Base-by-base conservation (phyloP, 306 rosid species). In the Quercus robur region DNA sequence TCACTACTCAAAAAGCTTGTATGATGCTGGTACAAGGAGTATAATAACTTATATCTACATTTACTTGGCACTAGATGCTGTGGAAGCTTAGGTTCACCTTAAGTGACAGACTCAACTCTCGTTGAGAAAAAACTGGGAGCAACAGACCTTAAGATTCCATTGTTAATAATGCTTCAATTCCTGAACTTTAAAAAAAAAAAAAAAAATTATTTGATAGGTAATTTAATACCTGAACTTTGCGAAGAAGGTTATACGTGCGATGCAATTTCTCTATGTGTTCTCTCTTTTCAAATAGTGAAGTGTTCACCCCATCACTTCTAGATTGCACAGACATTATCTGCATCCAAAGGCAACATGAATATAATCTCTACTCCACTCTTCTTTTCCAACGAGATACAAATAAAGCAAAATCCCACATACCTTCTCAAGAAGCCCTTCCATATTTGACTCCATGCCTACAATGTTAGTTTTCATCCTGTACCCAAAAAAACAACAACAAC, bases 271-370 rank as follows among this genome's bases (percentile, higher is more conserved):
- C 98, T 55, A 94, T 84, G 77, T 92, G 95, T 81, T 94, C 98
- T 87, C 98, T 89, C 86, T 90, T 94, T 82, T 91, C 97, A 71
- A 90, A 88, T 31, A 92, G 85, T 72, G 94, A 93, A 83, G 91
- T 86, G 74, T 94, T 94, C 68, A 94, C 99, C 61, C 83, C 86
- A 74, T 90, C 95, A 83, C 97, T 94, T 85, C 94, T 92, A 46
- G 97, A 92, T 86, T 92, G 99, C 81, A 94, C 99, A 0, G 97
- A 92, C 86, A 91, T 83, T 78, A 92, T 94, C 97, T 94, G 89
- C 89, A 84, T 78, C 62, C 30, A 85, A 77, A 69, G 71, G n/a
- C 14, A 44, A 59, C 31, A 59, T 30, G 41, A 31, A 59, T 2
- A 30, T 26, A 5, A 79, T 59, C 68, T 79, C 55, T 25, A 26